phyloP scores from a whole-genome alignment of 1,284 basidiomycete genomes.

The Cryptococcus floricola region DNA sequence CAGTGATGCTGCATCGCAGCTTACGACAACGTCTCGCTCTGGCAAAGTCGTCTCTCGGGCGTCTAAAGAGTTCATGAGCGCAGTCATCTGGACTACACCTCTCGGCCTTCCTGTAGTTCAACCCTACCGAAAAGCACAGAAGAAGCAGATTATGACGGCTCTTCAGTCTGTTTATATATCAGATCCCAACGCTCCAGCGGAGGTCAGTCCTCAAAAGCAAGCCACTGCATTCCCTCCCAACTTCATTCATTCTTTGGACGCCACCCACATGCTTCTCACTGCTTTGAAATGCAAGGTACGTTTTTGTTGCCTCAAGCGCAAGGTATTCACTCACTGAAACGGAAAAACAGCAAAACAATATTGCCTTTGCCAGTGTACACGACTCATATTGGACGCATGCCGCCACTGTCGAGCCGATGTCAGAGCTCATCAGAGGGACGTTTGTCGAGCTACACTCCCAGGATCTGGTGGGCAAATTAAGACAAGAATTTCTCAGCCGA shows the following conservation, averaged over 20 bases:
- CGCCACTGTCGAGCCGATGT: constrained; percentile 82
- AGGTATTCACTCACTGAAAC: background rate
- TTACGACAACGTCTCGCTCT: constrained; percentile 7
- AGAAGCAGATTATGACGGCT: constrained; percentile 72
- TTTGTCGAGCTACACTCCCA: constrained; percentile 90
- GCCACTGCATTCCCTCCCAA: constrained; percentile 97
- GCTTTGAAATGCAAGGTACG: constrained; percentile 81
- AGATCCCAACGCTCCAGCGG: constrained; percentile 73
- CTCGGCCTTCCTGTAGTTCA: constrained; percentile 93
- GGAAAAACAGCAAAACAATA: constrained; percentile 55
- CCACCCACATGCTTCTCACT: constrained; percentile 98
- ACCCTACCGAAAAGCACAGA: constrained; percentile 83
- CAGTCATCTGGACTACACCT: constrained; percentile 94
- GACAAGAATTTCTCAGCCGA: constrained; percentile 65
- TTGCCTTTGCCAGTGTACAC: constrained; percentile 93
- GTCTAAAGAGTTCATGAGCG: constrained; percentile 87
- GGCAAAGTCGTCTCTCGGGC: constrained; percentile 13
- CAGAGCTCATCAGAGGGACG: constrained; percentile 80
- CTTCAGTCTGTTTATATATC: constrained; percentile 91
- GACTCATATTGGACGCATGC: constrained; percentile 99
- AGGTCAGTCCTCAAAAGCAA: constrained; percentile 84
- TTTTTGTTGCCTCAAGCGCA: constrained; percentile 14
- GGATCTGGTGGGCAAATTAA: constrained; percentile 64
- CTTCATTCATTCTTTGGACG: constrained; percentile 96
- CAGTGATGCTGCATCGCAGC: constrained; percentile 49